phyloP scores from a whole-genome alignment of 1,284 basidiomycete genomes.

The Dichomitus squalens region DNA sequence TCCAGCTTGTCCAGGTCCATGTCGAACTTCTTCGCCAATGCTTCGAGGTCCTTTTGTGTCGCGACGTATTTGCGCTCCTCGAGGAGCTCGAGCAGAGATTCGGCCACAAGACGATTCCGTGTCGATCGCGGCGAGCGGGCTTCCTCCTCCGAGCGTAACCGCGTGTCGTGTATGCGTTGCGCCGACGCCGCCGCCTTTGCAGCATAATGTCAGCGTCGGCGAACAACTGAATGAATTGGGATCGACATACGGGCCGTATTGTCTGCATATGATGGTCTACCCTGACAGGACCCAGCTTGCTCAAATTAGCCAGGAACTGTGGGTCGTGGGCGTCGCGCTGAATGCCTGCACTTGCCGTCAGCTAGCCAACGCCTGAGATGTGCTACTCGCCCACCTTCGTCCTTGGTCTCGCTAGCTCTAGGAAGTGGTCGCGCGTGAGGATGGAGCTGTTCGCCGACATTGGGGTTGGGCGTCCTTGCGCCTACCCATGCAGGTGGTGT shows the following conservation, averaged over 20 bases:
- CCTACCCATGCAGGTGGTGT: constrained; percentile 56
- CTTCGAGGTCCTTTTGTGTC: constrained; percentile 46
- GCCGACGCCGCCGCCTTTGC: constrained; percentile 38
- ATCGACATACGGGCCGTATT: constrained; percentile 53
- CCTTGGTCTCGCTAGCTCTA: constrained; percentile 55
- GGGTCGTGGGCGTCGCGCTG: constrained; percentile 73
- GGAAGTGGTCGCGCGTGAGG: constrained; percentile 14
- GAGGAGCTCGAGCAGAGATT: constrained; percentile 61
- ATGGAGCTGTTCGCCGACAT: constrained; percentile 20
- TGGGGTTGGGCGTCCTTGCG: constrained; percentile 43
- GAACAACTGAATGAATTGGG: neutral
- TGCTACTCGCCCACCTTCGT: constrained; percentile 52
- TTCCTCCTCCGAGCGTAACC: constrained; percentile 55
- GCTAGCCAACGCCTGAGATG: neutral
- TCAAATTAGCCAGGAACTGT: constrained; percentile 75
- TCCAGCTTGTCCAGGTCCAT: constrained; percentile 60
- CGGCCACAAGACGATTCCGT: constrained; percentile 57
- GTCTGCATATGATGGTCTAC: constrained; percentile 70
- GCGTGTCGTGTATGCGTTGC: constrained; percentile 52
- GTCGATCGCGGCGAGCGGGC: constrained; percentile 43
- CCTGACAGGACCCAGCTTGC: constrained; percentile 67
- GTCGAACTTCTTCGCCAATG: constrained; percentile 56
- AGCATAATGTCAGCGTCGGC: neutral
- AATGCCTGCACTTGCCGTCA: constrained; percentile 49
- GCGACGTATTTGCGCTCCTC: constrained; percentile 63